A percentile compares a stretch with the other conserved stretches of the same genome.
phyloP scores from a whole-genome alignment of 805 yeast genomes.

The Candida ulmi region DNA sequence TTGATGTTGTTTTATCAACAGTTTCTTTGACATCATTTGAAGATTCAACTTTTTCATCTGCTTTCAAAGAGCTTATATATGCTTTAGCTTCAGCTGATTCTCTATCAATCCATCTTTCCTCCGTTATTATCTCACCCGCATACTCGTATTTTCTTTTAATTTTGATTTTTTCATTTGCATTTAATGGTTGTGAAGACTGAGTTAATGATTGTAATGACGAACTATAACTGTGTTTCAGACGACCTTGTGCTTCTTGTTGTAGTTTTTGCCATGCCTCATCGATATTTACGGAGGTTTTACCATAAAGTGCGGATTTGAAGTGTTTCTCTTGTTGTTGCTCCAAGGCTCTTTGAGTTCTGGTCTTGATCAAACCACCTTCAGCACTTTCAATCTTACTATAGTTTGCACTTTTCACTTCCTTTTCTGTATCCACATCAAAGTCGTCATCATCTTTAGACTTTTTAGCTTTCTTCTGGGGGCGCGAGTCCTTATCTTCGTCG shows the following conservation, averaged over 20 bases:
- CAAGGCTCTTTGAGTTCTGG: slow-evolving; percentile 54
- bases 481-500: slow-evolving; percentile 18
- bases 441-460: slow-evolving; percentile 29
- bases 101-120: slow-evolving; percentile 70
- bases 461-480: slow-evolving; percentile 15
- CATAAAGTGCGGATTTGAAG: slow-evolving; percentile 11
- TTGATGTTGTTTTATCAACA: slow-evolving; percentile 3
- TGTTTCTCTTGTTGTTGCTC: slow-evolving; percentile 31
- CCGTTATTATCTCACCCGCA: slow-evolving; percentile 81
- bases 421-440: slow-evolving; percentile 28
- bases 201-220: slow-evolving; percentile 10
- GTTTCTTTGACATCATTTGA: slow-evolving; percentile 10
- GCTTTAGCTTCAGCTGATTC: slow-evolving; percentile 86
- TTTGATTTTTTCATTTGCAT: slow-evolving; percentile 44
- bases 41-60: slow-evolving; percentile 18
- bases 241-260: slow-evolving; percentile 29
- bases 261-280: slow-evolving; percentile 52
- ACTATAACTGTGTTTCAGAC: slow-evolving; percentile 20
- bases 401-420: slow-evolving; percentile 22
- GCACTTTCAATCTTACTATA: slow-evolving; percentile 52
- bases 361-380: slow-evolving; percentile 61
- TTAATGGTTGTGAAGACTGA: slow-evolving; percentile 8
- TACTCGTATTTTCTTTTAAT: slow-evolving; percentile 78
- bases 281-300: slow-evolving; percentile 34
- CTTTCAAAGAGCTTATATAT: slow-evolving; percentile 52